These are phyloP conservation scores for Neofusicoccum sp. DNA, from an alignment of 2,329 filamentous ascomycete genomes.

Conservation along the genomic window DNA sequence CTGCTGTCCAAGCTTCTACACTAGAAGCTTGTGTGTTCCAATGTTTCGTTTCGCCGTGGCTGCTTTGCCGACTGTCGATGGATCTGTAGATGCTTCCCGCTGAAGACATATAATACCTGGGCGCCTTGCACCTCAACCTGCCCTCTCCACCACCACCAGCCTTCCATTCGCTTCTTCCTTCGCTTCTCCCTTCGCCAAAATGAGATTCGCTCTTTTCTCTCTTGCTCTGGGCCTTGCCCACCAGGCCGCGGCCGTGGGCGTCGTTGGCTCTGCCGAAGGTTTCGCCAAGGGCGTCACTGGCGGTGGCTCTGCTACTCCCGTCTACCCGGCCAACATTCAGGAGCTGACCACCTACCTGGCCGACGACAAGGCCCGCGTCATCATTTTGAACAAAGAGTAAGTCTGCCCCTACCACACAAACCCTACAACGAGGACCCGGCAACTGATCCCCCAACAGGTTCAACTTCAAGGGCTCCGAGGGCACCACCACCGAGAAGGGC, in stretches of 20 bases:
- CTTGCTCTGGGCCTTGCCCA: neutral
- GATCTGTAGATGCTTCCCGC: neutral
- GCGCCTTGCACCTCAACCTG: constrained; percentile 6
- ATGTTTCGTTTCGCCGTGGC: neutral
- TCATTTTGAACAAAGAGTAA: constrained; percentile 54
- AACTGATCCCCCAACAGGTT: constrained; percentile 30
- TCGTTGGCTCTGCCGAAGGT: constrained; percentile 44
- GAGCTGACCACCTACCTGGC: constrained; percentile 61
- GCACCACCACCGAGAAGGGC: constrained; percentile 51
- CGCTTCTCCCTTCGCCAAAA: neutral
- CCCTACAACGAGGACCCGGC: constrained; percentile 28
- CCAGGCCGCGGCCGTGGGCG: constrained; percentile 17
- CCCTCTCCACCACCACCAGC: neutral
- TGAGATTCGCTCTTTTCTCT: constrained; percentile 13
- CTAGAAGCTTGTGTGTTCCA: neutral
- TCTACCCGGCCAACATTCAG: constrained; percentile 53
- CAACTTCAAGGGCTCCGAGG: constrained; percentile 58
- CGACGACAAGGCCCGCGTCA: constrained; percentile 54
- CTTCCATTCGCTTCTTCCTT: constrained; percentile 4
- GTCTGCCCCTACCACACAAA: neutral
- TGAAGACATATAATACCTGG: neutral
- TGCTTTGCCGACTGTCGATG: neutral
- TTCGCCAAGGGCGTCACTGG: constrained; percentile 59
- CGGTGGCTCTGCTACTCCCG: constrained; percentile 55
- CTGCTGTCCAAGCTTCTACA: neutral